Evolutionary conservation across 192 early-diverging fungal species (phyloP).

Genomic region (Podila epigama): DNA sequence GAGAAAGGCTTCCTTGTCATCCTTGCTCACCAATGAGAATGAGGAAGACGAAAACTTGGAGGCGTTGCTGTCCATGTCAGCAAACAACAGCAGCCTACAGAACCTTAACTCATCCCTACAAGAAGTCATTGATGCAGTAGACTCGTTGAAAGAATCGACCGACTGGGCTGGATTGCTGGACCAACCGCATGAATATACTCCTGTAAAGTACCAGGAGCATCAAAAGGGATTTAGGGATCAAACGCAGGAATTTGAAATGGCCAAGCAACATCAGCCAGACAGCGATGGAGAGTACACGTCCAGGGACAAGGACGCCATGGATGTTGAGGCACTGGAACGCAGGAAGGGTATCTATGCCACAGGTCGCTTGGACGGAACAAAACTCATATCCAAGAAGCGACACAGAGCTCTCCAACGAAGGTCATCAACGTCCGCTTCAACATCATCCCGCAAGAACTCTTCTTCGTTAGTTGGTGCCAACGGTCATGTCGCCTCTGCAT

Average conservation of each 20-base stretch:
- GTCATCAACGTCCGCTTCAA: conserved; percentile 1
- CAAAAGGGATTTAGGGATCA: background rate
- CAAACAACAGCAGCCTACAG: conserved; percentile 39
- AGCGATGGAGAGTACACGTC: conserved; percentile 47
- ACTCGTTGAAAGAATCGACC: conserved; percentile 8
- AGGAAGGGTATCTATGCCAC: conserved; percentile 35
- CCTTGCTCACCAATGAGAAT: background rate
- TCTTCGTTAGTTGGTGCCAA: background rate
- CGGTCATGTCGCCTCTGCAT: background rate
- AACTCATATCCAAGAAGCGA: conserved; percentile 28
- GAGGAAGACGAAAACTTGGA: conserved; percentile 38
- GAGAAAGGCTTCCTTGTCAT: background rate
- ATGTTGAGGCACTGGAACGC: conserved; percentile 16
- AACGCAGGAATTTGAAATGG: background rate
- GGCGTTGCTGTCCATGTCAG: conserved; percentile 31
- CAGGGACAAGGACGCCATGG: conserved; percentile 33
- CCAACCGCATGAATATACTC: background rate
- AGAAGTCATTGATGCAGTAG: conserved; percentile 43
- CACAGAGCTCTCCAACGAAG: conserved; percentile 11
- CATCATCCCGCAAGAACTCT: background rate
- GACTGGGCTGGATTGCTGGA: conserved; percentile 30
- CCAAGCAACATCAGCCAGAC: conserved; percentile 13
- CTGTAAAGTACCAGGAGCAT: background rate
- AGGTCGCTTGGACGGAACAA: conserved; percentile 31
- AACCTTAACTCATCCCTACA: conserved; percentile 43